Evolutionary conservation across 441 rosid genomes (phyloP).

Genomic region (Lepidium campestre): DNA sequence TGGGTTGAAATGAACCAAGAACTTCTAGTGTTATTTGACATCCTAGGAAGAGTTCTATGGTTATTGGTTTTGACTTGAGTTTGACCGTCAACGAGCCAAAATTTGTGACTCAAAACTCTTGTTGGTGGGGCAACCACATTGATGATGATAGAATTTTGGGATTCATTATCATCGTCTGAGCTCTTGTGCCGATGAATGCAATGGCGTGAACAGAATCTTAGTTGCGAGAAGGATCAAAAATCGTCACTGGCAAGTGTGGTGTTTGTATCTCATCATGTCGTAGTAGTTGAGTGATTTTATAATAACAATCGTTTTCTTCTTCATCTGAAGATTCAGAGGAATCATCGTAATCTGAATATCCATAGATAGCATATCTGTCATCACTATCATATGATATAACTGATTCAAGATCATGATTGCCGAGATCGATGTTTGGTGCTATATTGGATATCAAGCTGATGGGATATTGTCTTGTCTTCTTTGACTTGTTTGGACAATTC

Average conservation of each 20-base stretch:
- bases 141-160: neutral
- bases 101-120: neutral
- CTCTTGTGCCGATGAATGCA: neutral
- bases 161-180: neutral
- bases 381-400: neutral
- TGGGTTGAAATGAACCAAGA: neutral
- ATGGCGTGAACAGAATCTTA: neutral
- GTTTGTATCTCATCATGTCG: neutral
- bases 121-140: neutral
- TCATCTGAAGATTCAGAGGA: neutral
- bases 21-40: neutral
- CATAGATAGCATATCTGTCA: neutral
- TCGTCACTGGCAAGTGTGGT: neutral
- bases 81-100: neutral
- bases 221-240: neutral
- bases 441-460: neutral
- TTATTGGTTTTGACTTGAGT: neutral
- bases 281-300: neutral
- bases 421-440: neutral
- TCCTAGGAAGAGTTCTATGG: neutral
- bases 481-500: too few species aligned
- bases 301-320: neutral
- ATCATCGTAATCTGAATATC: neutral
- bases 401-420: neutral
- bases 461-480: neutral